Evolutionary conservation across 2,329 filamentous ascomycete species (phyloP).

Genomic region (Hypocreales sp.): DNA sequence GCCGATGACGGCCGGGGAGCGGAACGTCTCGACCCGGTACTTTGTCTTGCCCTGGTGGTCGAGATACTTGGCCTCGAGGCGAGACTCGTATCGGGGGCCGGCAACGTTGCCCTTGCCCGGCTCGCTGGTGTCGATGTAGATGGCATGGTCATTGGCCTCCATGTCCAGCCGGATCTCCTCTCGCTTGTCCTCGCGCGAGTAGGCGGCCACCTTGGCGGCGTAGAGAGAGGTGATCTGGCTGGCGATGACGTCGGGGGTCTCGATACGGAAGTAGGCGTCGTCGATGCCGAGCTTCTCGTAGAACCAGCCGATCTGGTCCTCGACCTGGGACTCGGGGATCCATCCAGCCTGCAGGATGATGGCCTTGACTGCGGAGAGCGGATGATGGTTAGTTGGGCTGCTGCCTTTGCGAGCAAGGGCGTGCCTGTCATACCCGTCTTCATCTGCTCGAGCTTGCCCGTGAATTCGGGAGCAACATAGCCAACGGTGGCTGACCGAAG

Average conservation of each 20-base stretch:
- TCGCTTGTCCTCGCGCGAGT: constrained; percentile 81
- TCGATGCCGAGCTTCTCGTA: constrained; percentile 96
- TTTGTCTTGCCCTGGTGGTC: constrained; percentile 59
- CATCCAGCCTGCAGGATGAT: constrained; percentile 66
- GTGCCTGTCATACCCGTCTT: constrained; percentile 45
- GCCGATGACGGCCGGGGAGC: constrained; percentile 70
- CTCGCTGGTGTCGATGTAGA: constrained; percentile 95
- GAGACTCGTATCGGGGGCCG: constrained; percentile 84
- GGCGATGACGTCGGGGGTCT: constrained; percentile 72
- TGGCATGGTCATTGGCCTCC: constrained; percentile 86
- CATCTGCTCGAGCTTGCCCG: constrained; percentile 88
- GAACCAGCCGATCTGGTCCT: constrained; percentile 86
- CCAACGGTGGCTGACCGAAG: constrained; percentile 82
- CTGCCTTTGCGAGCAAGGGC: constrained; percentile 2
- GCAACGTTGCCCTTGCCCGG: constrained; percentile 62
- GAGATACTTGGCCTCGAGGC: constrained; percentile 90
- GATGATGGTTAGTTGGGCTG: too few relatives aligned
- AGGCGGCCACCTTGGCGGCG: constrained; percentile 89
- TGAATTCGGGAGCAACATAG: constrained; percentile 88
- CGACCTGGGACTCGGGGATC: constrained; percentile 70
- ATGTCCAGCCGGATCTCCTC: constrained; percentile 93
- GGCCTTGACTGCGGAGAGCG: constrained; percentile 63
- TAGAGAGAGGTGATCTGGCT: constrained; percentile 94
- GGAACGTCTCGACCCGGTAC: constrained; percentile 95
- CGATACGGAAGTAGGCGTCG: constrained; percentile 94